Evolutionary conservation across 768 basidiomycete genomes (phyloP).

Genomic region (Trametes villosa): DNA sequence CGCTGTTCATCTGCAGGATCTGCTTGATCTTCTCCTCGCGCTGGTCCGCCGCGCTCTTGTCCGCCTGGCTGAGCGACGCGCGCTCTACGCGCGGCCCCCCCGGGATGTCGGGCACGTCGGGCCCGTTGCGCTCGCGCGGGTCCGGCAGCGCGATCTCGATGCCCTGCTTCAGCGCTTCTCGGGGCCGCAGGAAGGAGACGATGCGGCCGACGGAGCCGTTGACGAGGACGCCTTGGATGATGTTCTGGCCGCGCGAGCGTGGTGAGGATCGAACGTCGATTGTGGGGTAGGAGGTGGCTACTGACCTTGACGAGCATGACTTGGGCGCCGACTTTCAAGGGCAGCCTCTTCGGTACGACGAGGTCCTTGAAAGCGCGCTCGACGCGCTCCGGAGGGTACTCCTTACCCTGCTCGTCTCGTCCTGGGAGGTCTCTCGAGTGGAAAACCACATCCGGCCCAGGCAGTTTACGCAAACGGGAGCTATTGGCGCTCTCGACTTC

Average conservation of each 20-base stretch:
- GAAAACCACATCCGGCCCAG: constrained; percentile 45
- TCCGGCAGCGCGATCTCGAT: constrained; percentile 37
- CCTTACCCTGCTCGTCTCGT: constrained; percentile 46
- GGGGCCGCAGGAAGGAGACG: constrained; percentile 27
- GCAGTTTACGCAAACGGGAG: constrained; percentile 50
- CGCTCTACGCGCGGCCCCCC: not conserved
- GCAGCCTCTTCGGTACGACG: constrained; percentile 50
- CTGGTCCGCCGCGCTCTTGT: not conserved
- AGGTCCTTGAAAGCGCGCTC: constrained; percentile 58
- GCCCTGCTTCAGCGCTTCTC: constrained; percentile 45
- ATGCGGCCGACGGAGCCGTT: constrained; percentile 67
- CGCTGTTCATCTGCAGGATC: constrained; percentile 6
- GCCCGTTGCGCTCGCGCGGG: not conserved
- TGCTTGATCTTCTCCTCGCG: constrained; percentile 25
- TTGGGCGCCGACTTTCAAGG: constrained; percentile 71
- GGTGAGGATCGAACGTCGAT: constrained; percentile 1
- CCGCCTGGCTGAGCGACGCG: not conserved
- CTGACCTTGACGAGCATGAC: constrained; percentile 80
- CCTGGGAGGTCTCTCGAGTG: constrained; percentile 51
- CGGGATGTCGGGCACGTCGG: not conserved
- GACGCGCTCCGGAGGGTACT: constrained; percentile 43
- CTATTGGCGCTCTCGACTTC: constrained; percentile 78
- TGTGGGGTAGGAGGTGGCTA: not conserved
- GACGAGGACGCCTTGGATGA: constrained; percentile 68
- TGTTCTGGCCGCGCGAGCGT: constrained; percentile 50